Base-by-base conservation (phyloP, 805 yeast species). In the Lipomyces yamanashiensis region DNA sequence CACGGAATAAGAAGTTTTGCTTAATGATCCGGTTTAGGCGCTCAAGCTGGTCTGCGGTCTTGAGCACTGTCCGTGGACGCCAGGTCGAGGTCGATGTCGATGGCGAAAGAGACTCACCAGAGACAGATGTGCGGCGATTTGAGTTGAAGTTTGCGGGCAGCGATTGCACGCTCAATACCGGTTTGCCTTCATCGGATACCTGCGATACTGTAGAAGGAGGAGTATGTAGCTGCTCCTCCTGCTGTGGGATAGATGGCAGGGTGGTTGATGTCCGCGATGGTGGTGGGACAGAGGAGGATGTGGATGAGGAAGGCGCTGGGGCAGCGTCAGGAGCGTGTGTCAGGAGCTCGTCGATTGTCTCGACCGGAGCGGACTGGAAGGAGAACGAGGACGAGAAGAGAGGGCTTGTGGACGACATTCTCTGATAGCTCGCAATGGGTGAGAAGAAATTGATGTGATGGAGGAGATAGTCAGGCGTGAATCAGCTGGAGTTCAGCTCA, bases 1-100 rank as follows among this genome's bases (percentile, higher is more conserved):
- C 90, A 71, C 86, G 84, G 77, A 95, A 95, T 67, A 95, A 78
- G 74, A 95, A 92, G 78, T 91, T 95, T 71, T 86, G 86, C 39
- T 87, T 85, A 65, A 95, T 88, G 33, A 89, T 84, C 58, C 82
- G 83, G 66, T 88, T 85, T 68, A 92, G 82, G 68, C 92, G 85
- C 59, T 79, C 77, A 62, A 87, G 78, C 76, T 91, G 96, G 51
- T 84, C 86, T 0, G 67, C 62, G 1, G 69, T 59, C 60, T 71
- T 71, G 15, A 57, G 52, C 34, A 67, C 59, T n/a, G 59, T 51
- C 21, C 69, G 67, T 23, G 72, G 72, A n/a, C 56, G 64, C 70
- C 68, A 70, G 19, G 49, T 95, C 87, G 56, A 28, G 39, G 50
- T 49, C 13, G 52, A 23, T 1, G 40, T 21, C 15, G 57, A 40